Conservation (phyloP, 2,329 filamentous ascomycete species). For the Alternaria sp. region DNA sequence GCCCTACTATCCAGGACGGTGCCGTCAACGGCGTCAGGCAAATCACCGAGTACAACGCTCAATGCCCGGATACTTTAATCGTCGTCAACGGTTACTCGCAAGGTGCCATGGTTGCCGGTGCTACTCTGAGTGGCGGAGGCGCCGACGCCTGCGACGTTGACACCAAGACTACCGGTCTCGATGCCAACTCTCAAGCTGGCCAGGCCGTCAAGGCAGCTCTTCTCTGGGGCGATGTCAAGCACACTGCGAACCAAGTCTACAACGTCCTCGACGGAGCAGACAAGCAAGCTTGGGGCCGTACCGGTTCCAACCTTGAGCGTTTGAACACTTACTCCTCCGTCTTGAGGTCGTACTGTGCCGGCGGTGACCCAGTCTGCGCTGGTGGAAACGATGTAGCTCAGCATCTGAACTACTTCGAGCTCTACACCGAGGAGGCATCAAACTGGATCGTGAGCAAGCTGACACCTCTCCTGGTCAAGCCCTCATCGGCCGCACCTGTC, state of each 20-base stretch:
- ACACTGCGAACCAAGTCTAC: slow-evolving; percentile 10
- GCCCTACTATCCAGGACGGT: slow-evolving; percentile 11
- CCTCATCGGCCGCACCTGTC: not conserved
- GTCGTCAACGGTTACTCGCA: slow-evolving; percentile 12
- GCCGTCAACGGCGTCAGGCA: slow-evolving; percentile 7
- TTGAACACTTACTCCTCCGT: slow-evolving; percentile 3
- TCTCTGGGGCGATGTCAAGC: slow-evolving; percentile 11
- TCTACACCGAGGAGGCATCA: slow-evolving; percentile 8
- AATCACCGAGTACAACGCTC: slow-evolving; percentile 13
- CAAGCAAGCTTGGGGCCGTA: slow-evolving; percentile 10
- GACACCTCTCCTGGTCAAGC: slow-evolving; percentile 5
- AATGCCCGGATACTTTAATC: slow-evolving; percentile 6
- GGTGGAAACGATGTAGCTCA: not conserved
- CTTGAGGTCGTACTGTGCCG: slow-evolving; percentile 12
- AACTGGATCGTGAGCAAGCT: slow-evolving; percentile 9
- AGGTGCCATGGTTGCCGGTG: slow-evolving; percentile 8
- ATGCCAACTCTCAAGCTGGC: slow-evolving; percentile 1
- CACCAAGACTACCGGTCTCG: slow-evolving; percentile 1
- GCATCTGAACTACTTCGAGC: slow-evolving; percentile 11
- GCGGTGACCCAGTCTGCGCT: slow-evolving; percentile 7
- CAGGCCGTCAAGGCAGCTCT: slow-evolving; percentile 10
- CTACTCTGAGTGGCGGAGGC: slow-evolving; percentile 9
- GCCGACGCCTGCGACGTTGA: slow-evolving; percentile 9
- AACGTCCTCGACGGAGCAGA: slow-evolving; percentile 13
- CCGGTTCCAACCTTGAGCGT: slow-evolving; percentile 6